Base-by-base conservation (phyloP, 2,329 filamentous ascomycete genomes). In the Pseudocercospora fuligena region DNA sequence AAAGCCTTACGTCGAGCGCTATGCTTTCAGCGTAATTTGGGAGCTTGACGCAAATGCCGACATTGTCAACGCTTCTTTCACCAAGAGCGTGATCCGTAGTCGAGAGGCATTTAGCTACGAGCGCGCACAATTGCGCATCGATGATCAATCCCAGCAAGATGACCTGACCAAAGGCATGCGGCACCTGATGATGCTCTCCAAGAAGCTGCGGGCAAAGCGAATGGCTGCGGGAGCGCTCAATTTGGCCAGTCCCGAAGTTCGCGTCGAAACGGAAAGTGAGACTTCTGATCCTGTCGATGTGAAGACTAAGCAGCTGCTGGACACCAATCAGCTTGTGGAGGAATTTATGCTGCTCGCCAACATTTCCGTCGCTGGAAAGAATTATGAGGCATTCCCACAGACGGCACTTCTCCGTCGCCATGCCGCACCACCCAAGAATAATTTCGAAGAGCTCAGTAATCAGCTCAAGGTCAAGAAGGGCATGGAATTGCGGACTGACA, bases 321-420 rank as follows among this genome's bases (percentile, higher is more conserved):
- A 95, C 76, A 99, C 95, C 61, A 99, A 98, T 83, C 97, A 94
- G 23, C 87, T 99, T 5, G 96, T 99, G 29, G 95, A 99, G 78
- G 95, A 99, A 78, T 98, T 99, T 85, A 99, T 99, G 95, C 85
- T 99, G 76, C 91, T 98, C 78, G 96, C 95, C 84, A 99, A 99
- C 82, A 93, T 93, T 76, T 94, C 91, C 73, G 96, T 99, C 31
- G 95, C 94, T 6, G 87, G 89, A 71, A 94, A 93, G 79, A 96
- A 97, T 76, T 93, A 97, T 82, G 87, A 92, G 58, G 89, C 93
- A 2, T 98, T 97, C 80, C 94, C 95, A 0, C 94, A 99, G 80
- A 98, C 94, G 0, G 95, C 95, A 58, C 89, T 99, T 73, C 88
- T 99, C 16, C 92, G 94, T 69, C 92, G 95, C 66, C 95, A 99